phyloP scores from a whole-genome alignment of 805 yeast species.

The Wickerhamiella spandovensis region DNA sequence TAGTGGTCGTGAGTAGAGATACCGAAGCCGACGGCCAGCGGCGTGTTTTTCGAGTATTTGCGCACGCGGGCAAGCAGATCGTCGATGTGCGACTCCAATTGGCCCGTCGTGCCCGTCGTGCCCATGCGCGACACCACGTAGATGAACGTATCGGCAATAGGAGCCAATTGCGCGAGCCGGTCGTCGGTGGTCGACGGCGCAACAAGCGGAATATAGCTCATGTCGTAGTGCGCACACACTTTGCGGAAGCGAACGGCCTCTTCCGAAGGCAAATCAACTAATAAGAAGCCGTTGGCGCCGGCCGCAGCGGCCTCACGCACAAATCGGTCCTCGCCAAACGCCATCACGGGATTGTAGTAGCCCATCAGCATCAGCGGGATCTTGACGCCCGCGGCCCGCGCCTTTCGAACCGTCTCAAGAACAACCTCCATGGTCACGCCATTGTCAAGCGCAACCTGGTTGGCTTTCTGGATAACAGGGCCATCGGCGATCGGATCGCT shows the following conservation, averaged over 20 bases:
- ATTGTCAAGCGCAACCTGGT: constrained; percentile 60
- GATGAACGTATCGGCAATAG: constrained; percentile 87
- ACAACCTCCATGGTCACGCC: constrained; percentile 62
- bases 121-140: constrained; percentile 98
- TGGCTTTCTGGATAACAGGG: constrained; percentile 87
- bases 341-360: constrained; percentile 86
- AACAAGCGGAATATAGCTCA: constrained; percentile 83
- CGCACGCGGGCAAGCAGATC: constrained; percentile 65
- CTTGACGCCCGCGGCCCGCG: constrained; percentile 71
- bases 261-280: constrained; percentile 96
- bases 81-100: constrained; percentile 49
- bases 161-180: constrained; percentile 61
- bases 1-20: constrained; percentile 89
- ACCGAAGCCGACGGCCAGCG: constrained; percentile 95
- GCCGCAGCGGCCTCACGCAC: constrained; percentile 66
- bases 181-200: constrained; percentile 95
- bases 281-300: constrained; percentile 90
- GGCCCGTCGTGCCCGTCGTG: constrained; percentile 77
- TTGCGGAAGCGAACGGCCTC: constrained; percentile 83
- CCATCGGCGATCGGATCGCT: constrained; percentile 99
- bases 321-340: constrained; percentile 78
- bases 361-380: constrained; percentile 94
- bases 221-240: constrained; percentile 48
- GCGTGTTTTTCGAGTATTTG: constrained; percentile 55
- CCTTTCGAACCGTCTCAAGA: constrained; percentile 56